These are phyloP conservation scores for Naumovozyma dairenensis DNA, from an alignment of 805 yeast species.

Conservation along the genomic window DNA sequence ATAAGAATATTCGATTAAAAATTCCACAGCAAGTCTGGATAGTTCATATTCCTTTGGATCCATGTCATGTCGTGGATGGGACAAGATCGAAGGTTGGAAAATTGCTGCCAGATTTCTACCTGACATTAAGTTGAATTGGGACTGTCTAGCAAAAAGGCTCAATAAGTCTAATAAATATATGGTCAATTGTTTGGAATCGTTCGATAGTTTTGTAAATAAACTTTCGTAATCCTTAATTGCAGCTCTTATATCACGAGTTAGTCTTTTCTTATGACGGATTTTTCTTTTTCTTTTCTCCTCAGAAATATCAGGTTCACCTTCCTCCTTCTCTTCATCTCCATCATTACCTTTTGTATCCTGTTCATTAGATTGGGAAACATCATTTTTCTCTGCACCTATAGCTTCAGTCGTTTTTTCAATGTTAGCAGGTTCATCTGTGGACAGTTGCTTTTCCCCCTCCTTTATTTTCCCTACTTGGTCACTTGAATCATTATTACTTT, in stretches of 20 bases:
- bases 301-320: constrained; percentile 8
- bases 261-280: constrained; percentile 43
- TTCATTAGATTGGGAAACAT: no score
- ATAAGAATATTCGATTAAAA: constrained; percentile 77
- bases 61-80: constrained; percentile 89
- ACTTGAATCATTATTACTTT: constrained; percentile 25
- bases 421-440: constrained; percentile 12
- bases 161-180: constrained; percentile 81
- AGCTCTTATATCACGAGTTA: constrained; percentile 53
- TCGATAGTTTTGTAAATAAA: constrained; percentile 62
- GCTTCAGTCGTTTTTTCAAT: constrained; percentile 11
- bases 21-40: constrained; percentile 78
- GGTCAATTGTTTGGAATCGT: constrained; percentile 68
- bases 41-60: constrained; percentile 84
- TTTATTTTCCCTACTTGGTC: constrained; percentile 1
- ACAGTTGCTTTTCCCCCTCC: neutral
- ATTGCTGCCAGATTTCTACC: constrained; percentile 89
- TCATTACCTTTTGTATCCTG: neutral
- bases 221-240: constrained; percentile 64
- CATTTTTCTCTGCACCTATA: no score
- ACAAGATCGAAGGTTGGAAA: constrained; percentile 90
- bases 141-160: constrained; percentile 72
- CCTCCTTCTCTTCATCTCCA: constrained; percentile 4
- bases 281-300: constrained; percentile 30
- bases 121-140: constrained; percentile 79